Evolutionary conservation across 768 basidiomycete species (phyloP).

Genomic region (Hygrophoropsis aurantiaca): DNA sequence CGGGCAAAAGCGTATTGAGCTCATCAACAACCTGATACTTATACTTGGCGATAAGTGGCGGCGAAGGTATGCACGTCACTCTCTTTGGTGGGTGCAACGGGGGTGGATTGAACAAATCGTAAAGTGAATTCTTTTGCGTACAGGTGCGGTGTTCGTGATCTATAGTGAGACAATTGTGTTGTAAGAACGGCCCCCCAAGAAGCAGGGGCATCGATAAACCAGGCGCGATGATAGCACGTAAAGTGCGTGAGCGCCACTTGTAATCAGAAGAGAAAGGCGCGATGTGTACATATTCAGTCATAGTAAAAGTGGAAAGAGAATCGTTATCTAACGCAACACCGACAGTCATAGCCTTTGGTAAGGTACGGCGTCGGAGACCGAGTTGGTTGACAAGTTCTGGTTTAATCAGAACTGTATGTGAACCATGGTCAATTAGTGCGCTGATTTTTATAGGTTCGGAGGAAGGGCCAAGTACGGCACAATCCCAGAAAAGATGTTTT

Average conservation of each 20-base stretch:
- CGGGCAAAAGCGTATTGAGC: not conserved
- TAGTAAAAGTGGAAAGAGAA: constrained; percentile 1
- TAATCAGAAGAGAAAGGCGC: constrained; percentile 6
- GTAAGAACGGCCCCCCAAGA: constrained; percentile 3
- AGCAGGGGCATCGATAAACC: constrained; percentile 12
- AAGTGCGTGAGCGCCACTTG: not conserved
- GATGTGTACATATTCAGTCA: constrained; percentile 15
- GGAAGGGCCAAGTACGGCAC: constrained; percentile 2
- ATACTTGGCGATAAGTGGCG: not conserved
- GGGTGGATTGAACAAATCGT: constrained; percentile 10
- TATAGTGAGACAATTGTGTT: constrained; percentile 1
- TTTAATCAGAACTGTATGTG: constrained; percentile 32
- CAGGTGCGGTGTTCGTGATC: not conserved
- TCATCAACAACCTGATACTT: not conserved
- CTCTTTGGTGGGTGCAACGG: no score
- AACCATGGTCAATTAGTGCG: constrained; percentile 7
- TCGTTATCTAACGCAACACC: not conserved
- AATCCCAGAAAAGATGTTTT: constrained; percentile 11
- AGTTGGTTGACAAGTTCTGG: constrained; percentile 14
- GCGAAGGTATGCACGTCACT: no score
- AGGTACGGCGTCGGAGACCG: not conserved
- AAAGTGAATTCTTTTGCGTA: constrained; percentile 1
- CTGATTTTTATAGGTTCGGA: not conserved
- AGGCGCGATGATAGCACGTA: constrained; percentile 15
- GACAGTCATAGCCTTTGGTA: constrained; percentile 5